Base-by-base conservation (phyloP, 2,329 filamentous ascomycete genomes). In the Neocucurbitaria cava region DNA sequence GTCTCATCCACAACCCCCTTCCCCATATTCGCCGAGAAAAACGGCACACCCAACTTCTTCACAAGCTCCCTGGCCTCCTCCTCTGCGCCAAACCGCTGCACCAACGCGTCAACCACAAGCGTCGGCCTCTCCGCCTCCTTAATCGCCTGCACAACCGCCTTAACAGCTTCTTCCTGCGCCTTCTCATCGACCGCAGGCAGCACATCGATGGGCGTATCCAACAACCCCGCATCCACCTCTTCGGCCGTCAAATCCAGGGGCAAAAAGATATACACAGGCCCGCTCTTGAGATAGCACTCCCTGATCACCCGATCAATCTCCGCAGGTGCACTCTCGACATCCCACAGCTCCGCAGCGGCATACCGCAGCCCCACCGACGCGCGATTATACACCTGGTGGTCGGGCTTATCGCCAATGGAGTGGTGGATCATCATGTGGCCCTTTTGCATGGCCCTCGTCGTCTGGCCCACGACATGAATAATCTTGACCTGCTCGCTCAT, bases 391-490 rank as follows among this genome's bases (percentile, higher is more conserved):
- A 65, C 53, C 52, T 74, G 69, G 31, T 80, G 78, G 54, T 80
- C 73, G 0, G 77, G 77, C n/a, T 67, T 67, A 7, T 68, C 61
- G 2, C 74, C 78, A 56, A 80, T 78, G 9, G 75, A 76, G 58
- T 80, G 78, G 51, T 80, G 78, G 39, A 80, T 80, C 77, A 79
- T 78, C 74, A 79, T 73, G 24, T 71, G 65, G 5, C 72, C 70
- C 24, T 72, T 61, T 60, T 80, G 78, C 76, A 79, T 77, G 2
- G 64, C 56, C 20, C 74, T 54, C 7, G 75, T 74, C 0, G 78
- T 80, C 56, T 80, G 78, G 0, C 78, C 78, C 9, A 81, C 79
- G 1, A 81, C 70, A 58, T 81, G 79, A 15, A 81, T 76, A 7
- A 80, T 59, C 39, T 77, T 78, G 18, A 80, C 76, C 9, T 75